Base-by-base conservation (phyloP, 140 eudicot species). In the Oenanthe javanica region DNA sequence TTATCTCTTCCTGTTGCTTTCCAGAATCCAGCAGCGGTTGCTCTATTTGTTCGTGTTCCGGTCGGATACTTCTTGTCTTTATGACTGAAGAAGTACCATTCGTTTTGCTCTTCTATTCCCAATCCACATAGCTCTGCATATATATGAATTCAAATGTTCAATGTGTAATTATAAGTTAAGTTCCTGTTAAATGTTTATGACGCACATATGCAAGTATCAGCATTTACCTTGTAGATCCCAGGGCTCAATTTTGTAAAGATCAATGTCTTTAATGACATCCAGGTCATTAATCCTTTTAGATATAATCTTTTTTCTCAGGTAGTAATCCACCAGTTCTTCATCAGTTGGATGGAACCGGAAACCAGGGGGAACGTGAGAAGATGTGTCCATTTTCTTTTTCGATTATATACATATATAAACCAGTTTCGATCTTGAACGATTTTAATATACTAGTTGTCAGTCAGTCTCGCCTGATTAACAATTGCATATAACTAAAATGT, bases 1-100 rank as follows among this genome's bases (percentile, higher is more conserved):
- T 93, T 93, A 77, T 93, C 98, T 38, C 98, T 88, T 27, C 98
- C 98, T 4, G 98, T 93, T 77, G 98, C 98, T 71, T 93, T 93
- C 98, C 98, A 93, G 59, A 93, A 93, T 79, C 98, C 98, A 11
- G 92, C 96, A 57, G 91, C 83, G 25, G 98, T 93, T 45, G 98
- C 98, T 84, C 98, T 88, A 85, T 93, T 93, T 0, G 98, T 93
- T 47, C 98, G 89, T 6, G 97, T 89, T 9, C 98, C 98, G 2
- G 98, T 93, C 49, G 98, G 98, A 51, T 93, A 93, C 77, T 93
- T 93, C 89, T 91, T 91, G 57, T 93, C 98, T 78, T 93, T 93
- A 83, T 93, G 98, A 84, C 97, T 93, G 76, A 93, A 93, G 59
- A 93, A 93, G 82, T 91, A 93, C 96, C 96, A 93, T 67, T 93